Evolutionary conservation across 2,329 filamentous ascomycete genomes (phyloP), one percentile per base, ranked within the genome.

Genomic region (Annulohypoxylon truncatum): DNA sequence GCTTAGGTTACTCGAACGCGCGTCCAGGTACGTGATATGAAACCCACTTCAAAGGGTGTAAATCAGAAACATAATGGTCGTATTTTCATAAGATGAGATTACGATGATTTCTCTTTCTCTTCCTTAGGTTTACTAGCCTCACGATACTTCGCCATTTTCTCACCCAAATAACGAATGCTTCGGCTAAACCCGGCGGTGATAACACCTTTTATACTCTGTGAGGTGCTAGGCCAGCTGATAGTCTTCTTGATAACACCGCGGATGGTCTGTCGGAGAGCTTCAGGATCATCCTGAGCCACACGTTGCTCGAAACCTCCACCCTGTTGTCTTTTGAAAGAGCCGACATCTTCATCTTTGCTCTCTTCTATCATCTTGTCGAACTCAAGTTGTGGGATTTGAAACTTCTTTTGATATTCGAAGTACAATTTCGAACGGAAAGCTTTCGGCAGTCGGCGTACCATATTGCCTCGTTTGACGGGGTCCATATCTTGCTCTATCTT

Each of bases 361-460:
- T 89, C 87, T 64, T 92, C 86, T 79, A 97, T 90, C 89, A 98
- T 94, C 74, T 88, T 86, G 74, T 92, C 84, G 78, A 97, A 99
- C 59, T 97, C 93, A 3, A 87, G 86, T 13, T 89, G 89, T 0
- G 95, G 93, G 44, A 99, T 96, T 60, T 87, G 86, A 74, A 94
- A 96, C 75, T 97, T 95, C 77, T 91, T 90, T 78, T 97, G 94
- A 78, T 97, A 99, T 74, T 94, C 90, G 79, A 97, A 97, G 81
- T 99, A 99, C 0, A 99, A 83, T 64, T 93, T 94, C 57, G 92
- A 88, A 35, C 96, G 89, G 84, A 99, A 98, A 4, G 89, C 85
- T 73, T 91, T 91, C 3, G 96, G 96, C 9, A 99, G 83, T 10
- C 96, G 90, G 4, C 96, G 89, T 8, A 99, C 95, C 93, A 99